These are phyloP conservation scores for Eragrostis curvula DNA, from an alignment of 176 grass and related monocot species.

Conservation along the genomic window DNA sequence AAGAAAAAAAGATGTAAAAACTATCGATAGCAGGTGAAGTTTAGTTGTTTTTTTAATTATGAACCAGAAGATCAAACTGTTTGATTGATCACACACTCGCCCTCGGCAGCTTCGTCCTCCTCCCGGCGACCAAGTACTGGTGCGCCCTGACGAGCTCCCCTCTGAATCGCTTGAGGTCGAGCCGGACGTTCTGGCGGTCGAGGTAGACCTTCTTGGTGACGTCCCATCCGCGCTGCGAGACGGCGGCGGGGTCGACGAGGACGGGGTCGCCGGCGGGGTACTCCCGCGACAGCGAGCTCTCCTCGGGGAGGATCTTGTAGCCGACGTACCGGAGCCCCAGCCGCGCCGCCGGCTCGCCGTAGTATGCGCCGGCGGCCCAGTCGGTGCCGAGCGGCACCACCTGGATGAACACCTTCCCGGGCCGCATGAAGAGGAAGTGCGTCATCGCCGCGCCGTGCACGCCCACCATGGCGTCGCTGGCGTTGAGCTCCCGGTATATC, in stretches of 20 bases:
- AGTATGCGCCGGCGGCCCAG: constrained; percentile 75
- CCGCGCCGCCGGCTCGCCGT: constrained; percentile 59
- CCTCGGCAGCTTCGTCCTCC: constrained; percentile 11
- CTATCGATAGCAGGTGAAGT: background rate
- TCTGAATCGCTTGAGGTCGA: constrained; percentile 65
- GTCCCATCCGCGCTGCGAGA: constrained; percentile 75
- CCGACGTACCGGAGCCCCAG: constrained; percentile 67
- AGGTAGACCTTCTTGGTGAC: constrained; percentile 92
- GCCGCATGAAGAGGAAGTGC: constrained; percentile 87
- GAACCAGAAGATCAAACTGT: constrained; percentile 23
- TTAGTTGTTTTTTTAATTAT: background rate
- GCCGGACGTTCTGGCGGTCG: constrained; percentile 73
- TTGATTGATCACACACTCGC: background rate
- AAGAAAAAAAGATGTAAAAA: background rate
- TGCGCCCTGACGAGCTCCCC: constrained; percentile 55
- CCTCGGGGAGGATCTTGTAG: constrained; percentile 73
- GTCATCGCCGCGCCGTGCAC: constrained; percentile 98
- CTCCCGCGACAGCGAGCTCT: constrained; percentile 73
- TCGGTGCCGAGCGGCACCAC: constrained; percentile 74
- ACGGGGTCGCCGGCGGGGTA: constrained; percentile 74
- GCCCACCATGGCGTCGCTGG: constrained; percentile 91
- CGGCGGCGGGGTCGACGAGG: constrained; percentile 67
- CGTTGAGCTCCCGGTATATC: constrained; percentile 74
- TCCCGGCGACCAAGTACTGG: constrained; percentile 53
- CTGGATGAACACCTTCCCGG: constrained; percentile 84